These are phyloP conservation scores for Serendipita indica DNA, from an alignment of 768 basidiomycete species.

Conservation along the genomic window DNA sequence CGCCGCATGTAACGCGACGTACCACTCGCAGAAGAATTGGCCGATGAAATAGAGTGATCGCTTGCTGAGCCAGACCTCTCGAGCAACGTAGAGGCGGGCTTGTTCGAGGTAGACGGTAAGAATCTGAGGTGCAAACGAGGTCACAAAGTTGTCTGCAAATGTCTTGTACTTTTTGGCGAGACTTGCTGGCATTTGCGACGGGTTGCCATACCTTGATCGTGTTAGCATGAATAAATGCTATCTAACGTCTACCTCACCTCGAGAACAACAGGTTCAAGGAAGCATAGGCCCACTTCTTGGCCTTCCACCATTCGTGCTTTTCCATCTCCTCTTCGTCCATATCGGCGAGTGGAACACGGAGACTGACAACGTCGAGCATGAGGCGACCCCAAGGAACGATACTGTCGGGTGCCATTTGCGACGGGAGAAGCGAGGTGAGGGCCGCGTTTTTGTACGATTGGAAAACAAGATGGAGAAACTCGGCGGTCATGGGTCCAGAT, in stretches of 20 bases:
- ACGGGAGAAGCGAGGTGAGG: slow-evolving; percentile 50
- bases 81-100: slow-evolving; percentile 57
- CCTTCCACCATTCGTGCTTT: slow-evolving; percentile 74
- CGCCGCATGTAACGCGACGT: slow-evolving; percentile 16
- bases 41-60: slow-evolving; percentile 77
- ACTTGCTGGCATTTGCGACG: slow-evolving; percentile 65
- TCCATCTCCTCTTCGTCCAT: slow-evolving; percentile 66
- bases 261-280: slow-evolving; percentile 68
- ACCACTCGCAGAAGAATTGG: slow-evolving; percentile 82
- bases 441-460: slow-evolving; percentile 79
- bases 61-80: slow-evolving; percentile 63
- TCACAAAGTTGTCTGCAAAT: slow-evolving; percentile 68
- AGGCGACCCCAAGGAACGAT: slow-evolving; percentile 81
- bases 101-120: slow-evolving; percentile 60
- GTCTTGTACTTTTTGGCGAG: slow-evolving; percentile 51
- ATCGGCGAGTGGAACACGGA: slow-evolving; percentile 46
- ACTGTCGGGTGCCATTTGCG: slow-evolving; percentile 61
- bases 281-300: slow-evolving; percentile 89
- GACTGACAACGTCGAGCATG: slow-evolving; percentile 63
- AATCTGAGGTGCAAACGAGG: slow-evolving; percentile 73
- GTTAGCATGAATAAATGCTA: not conserved
- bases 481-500: slow-evolving; percentile 30
- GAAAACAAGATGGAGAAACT: slow-evolving; percentile 68
- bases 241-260: slow-evolving; percentile 26
- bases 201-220: slow-evolving; percentile 56